Base-by-base conservation (phyloP, 495 filamentous ascomycete genomes). In the Cercophora samala region DNA sequence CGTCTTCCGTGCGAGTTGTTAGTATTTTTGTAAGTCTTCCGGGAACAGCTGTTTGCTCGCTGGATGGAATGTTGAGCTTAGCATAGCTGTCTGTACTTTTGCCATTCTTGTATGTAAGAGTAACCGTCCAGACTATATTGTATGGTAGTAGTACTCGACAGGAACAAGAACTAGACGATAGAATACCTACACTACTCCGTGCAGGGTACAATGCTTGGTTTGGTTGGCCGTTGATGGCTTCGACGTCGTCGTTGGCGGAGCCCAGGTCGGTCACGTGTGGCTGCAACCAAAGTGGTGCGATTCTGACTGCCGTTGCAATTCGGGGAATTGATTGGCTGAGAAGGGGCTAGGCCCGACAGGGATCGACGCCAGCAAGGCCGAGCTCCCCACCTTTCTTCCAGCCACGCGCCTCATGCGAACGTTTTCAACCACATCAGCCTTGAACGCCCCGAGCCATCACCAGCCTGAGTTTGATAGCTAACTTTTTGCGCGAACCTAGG, bases 241-340 rank as follows among this genome's bases (percentile, higher is more conserved):
- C 37, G 37, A 13, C 37, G 37, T 46, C 37, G 37, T 46, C 0
- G 37, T 46, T 46, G 37, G 37, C 37, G 37, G 37, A 46, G 37
- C 37, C 37, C 37, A 53, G 17, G 15, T 32, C 29, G 19, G 51
- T 68, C 66, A 68, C 66, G 66, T 68, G 66, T 42, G 22, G 55
- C 60, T 37, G 53, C 53, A 56, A 26, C 21, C 24, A 29, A 25
- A 58, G 56, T 54, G 56, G 60, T 32, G 25, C 24, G 26, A 62
- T 46, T 46, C 37, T 29, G 37, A 56, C 26, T 65, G 60, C 65
- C 61, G 64, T 64, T 66, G 70, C 37, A 69, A 71, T 68, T 73
- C 71, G 71, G 73, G 69, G 63, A 73, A 71, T 73, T 73, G 67
- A 75, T 75, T 75, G 73, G 73, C 42, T 61, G 6, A 3, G 37